phyloP scores from a whole-genome alignment of 192 early-diverging fungal species.

The Paraglomus brasilianum region DNA sequence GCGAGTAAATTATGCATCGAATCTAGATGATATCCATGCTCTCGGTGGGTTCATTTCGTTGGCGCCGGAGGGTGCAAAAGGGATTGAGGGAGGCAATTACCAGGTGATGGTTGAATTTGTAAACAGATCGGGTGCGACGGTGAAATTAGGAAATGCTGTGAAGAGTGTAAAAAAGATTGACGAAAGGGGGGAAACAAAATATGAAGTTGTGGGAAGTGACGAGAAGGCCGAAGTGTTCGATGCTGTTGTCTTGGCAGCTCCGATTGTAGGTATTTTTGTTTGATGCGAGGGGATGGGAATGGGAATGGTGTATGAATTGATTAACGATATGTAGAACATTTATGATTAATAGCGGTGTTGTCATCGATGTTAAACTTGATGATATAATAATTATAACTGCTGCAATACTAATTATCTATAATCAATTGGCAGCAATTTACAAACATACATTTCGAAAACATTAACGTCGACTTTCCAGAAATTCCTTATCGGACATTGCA shows the following conservation, averaged over 20 bases:
- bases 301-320: not conserved
- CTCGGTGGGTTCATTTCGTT: conserved; percentile 57
- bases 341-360: not conserved
- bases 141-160: conserved; percentile 50
- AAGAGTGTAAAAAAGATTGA: conserved; percentile 32
- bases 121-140: conserved; percentile 38
- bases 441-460: conserved; percentile 41
- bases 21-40: conserved; percentile 57
- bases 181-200: conserved; percentile 28
- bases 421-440: conserved; percentile 32
- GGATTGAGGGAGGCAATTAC: conserved; percentile 56
- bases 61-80: conserved; percentile 46
- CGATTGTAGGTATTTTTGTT: conserved; percentile 43
- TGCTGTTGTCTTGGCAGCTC: conserved; percentile 60
- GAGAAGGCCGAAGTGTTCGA: conserved; percentile 52
- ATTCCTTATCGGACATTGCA: conserved; percentile 53
- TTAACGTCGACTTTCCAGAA: conserved; percentile 35
- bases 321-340: not conserved
- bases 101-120: conserved; percentile 62
- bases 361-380: not conserved
- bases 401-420: not conserved
- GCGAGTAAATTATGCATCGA: conserved; percentile 65
- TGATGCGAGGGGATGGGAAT: not conserved
- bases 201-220: conserved; percentile 36
- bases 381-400: not conserved